Evolutionary conservation across 306 rosid species (phyloP).

Genomic region (Cucurbita ficifolia): DNA sequence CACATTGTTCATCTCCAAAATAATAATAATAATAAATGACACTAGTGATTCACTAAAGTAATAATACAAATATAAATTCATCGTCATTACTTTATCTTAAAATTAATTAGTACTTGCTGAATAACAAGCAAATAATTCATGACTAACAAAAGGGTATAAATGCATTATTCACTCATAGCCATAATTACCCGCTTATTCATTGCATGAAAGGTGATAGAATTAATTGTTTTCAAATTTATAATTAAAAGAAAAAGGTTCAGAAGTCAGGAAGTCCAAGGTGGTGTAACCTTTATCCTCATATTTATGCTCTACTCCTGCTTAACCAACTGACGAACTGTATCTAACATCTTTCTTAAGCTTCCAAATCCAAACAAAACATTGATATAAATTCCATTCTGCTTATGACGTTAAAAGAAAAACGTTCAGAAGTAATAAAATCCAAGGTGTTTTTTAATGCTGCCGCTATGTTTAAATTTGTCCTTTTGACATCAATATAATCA

Average conservation of each 20-base stretch:
- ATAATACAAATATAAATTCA: background rate
- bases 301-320: background rate
- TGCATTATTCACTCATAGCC: background rate
- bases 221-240: background rate
- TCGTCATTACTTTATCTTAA: background rate
- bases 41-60: background rate
- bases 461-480: background rate
- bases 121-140: background rate
- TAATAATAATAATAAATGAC: background rate
- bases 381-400: background rate
- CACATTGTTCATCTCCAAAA: background rate
- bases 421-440: background rate
- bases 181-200: background rate
- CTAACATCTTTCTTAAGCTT: background rate
- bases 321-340: background rate
- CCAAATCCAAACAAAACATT: background rate
- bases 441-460: background rate
- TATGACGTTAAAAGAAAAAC: background rate
- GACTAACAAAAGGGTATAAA: background rate
- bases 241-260: background rate
- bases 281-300: background rate
- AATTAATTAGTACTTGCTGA: background rate
- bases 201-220: background rate
- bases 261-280: background rate
- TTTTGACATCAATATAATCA: background rate